Percentiles rank a stretch among this genome's conserved stretches.
These are phyloP conservation scores for Saturnispora bothae DNA, from an alignment of 805 yeast genomes.

Conservation along the genomic window DNA sequence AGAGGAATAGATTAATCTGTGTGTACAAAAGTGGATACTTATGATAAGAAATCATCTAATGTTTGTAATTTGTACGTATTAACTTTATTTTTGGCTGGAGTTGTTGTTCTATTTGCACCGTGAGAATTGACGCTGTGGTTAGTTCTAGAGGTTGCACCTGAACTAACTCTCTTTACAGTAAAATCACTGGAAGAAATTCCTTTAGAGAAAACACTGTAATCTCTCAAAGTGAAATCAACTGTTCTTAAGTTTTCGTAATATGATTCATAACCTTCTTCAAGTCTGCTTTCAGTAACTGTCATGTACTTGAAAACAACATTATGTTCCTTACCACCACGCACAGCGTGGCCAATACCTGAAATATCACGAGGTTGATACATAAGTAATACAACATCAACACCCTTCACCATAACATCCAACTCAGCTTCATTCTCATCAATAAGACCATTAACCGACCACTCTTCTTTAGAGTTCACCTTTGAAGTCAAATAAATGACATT, in stretches of 20 bases:
- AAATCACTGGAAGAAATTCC: slow-evolving; percentile 13
- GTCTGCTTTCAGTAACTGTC: too few relatives aligned
- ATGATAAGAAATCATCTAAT: slow-evolving; percentile 67
- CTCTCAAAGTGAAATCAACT: slow-evolving; percentile 30
- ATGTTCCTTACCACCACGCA: too few relatives aligned
- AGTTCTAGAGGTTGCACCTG: background rate
- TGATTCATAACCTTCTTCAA: slow-evolving; percentile 18
- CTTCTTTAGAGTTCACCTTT: too few relatives aligned
- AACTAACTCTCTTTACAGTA: background rate
- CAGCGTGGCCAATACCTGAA: too few relatives aligned
- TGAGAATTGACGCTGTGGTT: background rate
- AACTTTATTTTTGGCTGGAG: background rate
- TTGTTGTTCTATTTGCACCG: background rate
- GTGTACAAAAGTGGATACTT: too few relatives aligned
- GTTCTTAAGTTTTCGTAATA: slow-evolving; percentile 22
- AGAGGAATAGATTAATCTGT: too few relatives aligned
- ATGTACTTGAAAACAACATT: background rate
- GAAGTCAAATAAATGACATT: too few relatives aligned
- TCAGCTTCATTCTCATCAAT: too few relatives aligned
- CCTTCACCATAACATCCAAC: too few relatives aligned
- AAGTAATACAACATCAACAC: too few relatives aligned
- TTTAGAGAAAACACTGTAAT: slow-evolving; percentile 26
- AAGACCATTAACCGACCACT: too few relatives aligned
- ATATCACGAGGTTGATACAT: too few relatives aligned
- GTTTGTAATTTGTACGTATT: slow-evolving; percentile 53